Evolutionary conservation across 2,329 filamentous ascomycete species (phyloP).

Genomic region (Penicillium expansum): DNA sequence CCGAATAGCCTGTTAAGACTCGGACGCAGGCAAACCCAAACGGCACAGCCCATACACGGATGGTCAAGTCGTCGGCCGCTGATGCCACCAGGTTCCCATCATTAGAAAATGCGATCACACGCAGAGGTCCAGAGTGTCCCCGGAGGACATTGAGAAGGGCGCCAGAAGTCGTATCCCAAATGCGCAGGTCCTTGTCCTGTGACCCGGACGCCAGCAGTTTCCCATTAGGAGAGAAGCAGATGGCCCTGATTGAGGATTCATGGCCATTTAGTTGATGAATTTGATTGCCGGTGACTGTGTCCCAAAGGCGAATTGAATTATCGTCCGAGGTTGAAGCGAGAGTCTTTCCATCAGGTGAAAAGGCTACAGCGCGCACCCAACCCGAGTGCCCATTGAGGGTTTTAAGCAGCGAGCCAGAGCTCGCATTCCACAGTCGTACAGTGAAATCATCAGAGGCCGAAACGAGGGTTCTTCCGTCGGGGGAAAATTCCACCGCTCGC

Average conservation of each 20-base stretch:
- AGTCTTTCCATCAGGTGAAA: conserved; percentile 3
- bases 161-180: conserved; percentile 9
- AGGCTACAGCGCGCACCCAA: conserved; percentile 11
- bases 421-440: conserved; percentile 7
- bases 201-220: conserved; percentile 4
- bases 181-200: conserved; percentile 6
- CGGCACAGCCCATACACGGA: conserved; percentile 4
- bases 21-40: background rate
- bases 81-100: conserved; percentile 6
- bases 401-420: conserved; percentile 1
- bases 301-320: conserved; percentile 6
- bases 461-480: conserved; percentile 7
- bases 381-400: conserved; percentile 1
- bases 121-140: conserved; percentile 6
- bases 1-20: conserved; percentile 5
- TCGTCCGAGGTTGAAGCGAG: conserved; percentile 9
- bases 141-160: background rate
- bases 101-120: background rate
- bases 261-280: background rate
- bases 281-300: background rate
- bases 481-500: conserved; percentile 8
- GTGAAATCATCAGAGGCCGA: conserved; percentile 9
- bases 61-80: conserved; percentile 9
- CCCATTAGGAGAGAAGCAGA: conserved; percentile 7
- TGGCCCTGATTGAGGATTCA: conserved; percentile 2